phyloP scores from a whole-genome alignment of 805 yeast species.

The Danielia reshetovae region DNA sequence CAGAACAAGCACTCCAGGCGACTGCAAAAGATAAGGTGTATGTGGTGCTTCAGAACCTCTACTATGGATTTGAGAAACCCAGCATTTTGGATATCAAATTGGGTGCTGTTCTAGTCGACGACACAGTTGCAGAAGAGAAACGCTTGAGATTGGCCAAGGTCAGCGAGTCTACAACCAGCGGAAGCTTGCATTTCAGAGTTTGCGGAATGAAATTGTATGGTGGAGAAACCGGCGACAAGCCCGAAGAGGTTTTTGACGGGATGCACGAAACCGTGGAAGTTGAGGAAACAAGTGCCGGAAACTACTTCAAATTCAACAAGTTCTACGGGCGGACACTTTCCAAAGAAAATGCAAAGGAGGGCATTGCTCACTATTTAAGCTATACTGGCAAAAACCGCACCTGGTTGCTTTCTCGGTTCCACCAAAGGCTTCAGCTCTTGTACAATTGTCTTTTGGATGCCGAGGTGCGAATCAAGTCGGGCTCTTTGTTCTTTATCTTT shows the following conservation, averaged over 20 bases:
- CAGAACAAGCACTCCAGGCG: no score
- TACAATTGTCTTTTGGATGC: slow-evolving; percentile 59
- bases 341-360: slow-evolving; percentile 37
- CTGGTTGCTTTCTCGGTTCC: slow-evolving; percentile 39
- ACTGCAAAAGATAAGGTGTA: slow-evolving; percentile 26
- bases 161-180: slow-evolving; percentile 72
- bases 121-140: slow-evolving; percentile 47
- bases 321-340: slow-evolving; percentile 64
- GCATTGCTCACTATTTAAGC: slow-evolving; percentile 45
- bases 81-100: slow-evolving; percentile 79
- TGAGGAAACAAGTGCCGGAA: slow-evolving; percentile 22
- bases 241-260: slow-evolving; percentile 11
- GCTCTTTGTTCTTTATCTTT: slow-evolving; percentile 67
- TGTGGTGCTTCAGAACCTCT: slow-evolving; percentile 68
- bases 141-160: slow-evolving; percentile 58
- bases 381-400: slow-evolving; percentile 27
- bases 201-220: slow-evolving; percentile 77
- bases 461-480: slow-evolving; percentile 65
- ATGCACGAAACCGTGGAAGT: slow-evolving; percentile 16
- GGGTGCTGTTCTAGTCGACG: slow-evolving; percentile 71
- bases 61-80: slow-evolving; percentile 60
- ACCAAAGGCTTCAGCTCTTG: slow-evolving; percentile 59
- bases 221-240: slow-evolving; percentile 4
- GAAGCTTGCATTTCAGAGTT: slow-evolving; percentile 67
- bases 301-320: slow-evolving; percentile 57